phyloP scores from a whole-genome alignment of 1,139 yeast species.

The Geotrichum siamense region DNA sequence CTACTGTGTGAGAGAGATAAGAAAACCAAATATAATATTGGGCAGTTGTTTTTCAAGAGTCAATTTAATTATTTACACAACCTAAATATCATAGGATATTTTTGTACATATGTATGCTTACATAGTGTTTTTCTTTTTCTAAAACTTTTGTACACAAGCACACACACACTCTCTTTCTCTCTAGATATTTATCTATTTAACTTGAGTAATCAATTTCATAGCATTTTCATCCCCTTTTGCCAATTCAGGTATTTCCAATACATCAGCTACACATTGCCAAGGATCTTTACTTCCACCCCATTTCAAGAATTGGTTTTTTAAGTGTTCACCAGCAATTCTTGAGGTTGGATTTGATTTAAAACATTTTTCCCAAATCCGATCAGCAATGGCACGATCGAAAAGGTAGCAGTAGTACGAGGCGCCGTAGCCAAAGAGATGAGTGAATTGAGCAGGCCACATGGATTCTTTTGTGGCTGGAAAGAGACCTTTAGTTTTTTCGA shows the following conservation, averaged over 20 bases:
- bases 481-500: constrained; percentile 45
- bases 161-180: too few species aligned
- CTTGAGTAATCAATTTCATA: constrained; percentile 55
- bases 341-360: constrained; percentile 60
- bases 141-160: too few species aligned
- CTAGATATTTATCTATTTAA: too few species aligned
- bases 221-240: constrained; percentile 64
- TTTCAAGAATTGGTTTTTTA: constrained; percentile 59
- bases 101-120: too few species aligned
- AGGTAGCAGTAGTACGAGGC: constrained; percentile 89
- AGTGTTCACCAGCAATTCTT: constrained; percentile 64
- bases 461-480: constrained; percentile 42
- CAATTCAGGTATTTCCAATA: constrained; percentile 55
- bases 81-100: too few species aligned
- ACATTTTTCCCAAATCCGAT: constrained; percentile 70
- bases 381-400: constrained; percentile 88
- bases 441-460: constrained; percentile 91
- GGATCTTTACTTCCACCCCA: constrained; percentile 97
- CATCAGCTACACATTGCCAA: constrained; percentile 79
- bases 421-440: constrained; percentile 90
- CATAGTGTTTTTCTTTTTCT: too few species aligned
- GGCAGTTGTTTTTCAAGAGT: too few species aligned
- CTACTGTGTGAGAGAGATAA: too few species aligned
- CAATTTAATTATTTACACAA: too few species aligned
- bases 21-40: too few species aligned